Evolutionary conservation across 768 basidiomycete species (phyloP).

Genomic region (Boletus pseudopeckii): DNA sequence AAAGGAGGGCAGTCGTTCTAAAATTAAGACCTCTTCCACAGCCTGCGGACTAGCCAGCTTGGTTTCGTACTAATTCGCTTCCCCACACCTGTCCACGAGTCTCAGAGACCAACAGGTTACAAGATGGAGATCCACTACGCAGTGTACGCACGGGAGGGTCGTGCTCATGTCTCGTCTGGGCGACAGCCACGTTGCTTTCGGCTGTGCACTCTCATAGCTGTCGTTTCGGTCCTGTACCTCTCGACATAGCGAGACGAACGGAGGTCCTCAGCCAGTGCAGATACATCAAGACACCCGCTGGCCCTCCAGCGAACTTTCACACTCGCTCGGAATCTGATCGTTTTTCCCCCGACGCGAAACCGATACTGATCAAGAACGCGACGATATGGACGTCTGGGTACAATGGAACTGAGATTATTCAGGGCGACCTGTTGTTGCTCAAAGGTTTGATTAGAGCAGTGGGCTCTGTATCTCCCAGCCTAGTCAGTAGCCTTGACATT

Average conservation of each 20-base stretch:
- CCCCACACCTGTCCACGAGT: background rate
- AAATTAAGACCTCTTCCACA: too few species aligned
- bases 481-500: slow-evolving; percentile 18
- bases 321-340: slow-evolving; percentile 58
- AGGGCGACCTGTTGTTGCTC: slow-evolving; percentile 67
- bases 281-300: slow-evolving; percentile 38
- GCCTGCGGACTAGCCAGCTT: background rate
- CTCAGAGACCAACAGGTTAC: background rate
- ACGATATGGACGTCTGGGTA: slow-evolving; percentile 79
- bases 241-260: too few species aligned
- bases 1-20: too few species aligned
- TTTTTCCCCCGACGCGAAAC: slow-evolving; percentile 58
- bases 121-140: background rate
- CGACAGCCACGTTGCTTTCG: slow-evolving; percentile 2
- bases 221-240: slow-evolving; percentile 4
- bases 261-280: slow-evolving; percentile 43
- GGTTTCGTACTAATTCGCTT: background rate
- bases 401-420: slow-evolving; percentile 63
- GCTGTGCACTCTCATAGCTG: slow-evolving; percentile 5
- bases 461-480: slow-evolving; percentile 39
- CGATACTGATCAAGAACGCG: slow-evolving; percentile 68
- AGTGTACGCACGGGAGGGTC: background rate
- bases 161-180: background rate
- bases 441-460: slow-evolving; percentile 63
- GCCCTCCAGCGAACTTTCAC: slow-evolving; percentile 45